Evolutionary conservation across 176 grass and related monocot genomes (phyloP).

Genomic region (Oryza meridionalis): DNA sequence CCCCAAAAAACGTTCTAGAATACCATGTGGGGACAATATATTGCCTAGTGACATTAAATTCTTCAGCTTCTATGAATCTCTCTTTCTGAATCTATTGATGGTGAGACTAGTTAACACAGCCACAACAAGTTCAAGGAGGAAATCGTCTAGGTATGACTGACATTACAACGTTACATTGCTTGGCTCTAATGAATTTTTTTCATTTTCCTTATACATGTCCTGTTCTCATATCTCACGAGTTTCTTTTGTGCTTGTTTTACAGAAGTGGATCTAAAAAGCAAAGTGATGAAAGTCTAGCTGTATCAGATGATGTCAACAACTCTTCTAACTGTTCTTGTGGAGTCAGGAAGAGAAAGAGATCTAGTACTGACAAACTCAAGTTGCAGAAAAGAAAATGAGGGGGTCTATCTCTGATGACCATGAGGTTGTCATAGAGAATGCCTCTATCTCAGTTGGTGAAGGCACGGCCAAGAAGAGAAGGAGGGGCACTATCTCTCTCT

Average conservation of each 20-base stretch:
- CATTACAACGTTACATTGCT: neutral
- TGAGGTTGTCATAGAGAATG: neutral
- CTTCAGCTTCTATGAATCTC: conserved; percentile 6
- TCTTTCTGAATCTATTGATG: neutral
- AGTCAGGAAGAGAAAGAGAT: conserved; percentile 43
- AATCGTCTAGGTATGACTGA: conserved; percentile 30
- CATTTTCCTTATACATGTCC: neutral
- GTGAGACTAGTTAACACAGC: conserved; percentile 6
- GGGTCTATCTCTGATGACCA: conserved; percentile 31
- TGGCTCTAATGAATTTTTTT: conserved; percentile 10
- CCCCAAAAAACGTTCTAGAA: conserved; percentile 32
- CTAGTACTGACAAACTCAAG: conserved; percentile 27
- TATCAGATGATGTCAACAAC: conserved; percentile 34
- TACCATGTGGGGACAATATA: neutral
- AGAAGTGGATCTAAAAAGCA: conserved; percentile 25
- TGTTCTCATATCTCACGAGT: conserved; percentile 20
- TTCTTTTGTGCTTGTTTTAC: conserved; percentile 25
- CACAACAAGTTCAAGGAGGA: conserved; percentile 25
- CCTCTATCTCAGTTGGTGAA: neutral
- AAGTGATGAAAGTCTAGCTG: conserved; percentile 12
- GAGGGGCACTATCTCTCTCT: neutral
- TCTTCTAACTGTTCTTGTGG: conserved; percentile 16
- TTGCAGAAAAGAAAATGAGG: conserved; percentile 24
- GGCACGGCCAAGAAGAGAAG: conserved; percentile 15
- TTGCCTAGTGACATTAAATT: neutral